These are phyloP conservation scores for Aspergillus jensenii DNA, from an alignment of 2,329 filamentous ascomycete species.

Conservation along the genomic window DNA sequence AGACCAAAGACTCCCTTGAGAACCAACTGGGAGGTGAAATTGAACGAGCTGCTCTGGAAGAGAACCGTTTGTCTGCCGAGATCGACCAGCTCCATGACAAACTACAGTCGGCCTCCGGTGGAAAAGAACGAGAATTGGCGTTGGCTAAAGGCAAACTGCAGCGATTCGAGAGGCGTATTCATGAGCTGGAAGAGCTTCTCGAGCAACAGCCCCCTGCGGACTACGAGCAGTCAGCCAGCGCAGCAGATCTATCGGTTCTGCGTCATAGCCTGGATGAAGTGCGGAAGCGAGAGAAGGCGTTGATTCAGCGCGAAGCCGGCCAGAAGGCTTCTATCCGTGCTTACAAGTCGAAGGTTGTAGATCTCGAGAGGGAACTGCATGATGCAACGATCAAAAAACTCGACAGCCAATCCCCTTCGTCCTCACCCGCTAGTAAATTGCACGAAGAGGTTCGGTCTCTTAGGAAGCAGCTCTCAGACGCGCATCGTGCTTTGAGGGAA, in stretches of 20 bases:
- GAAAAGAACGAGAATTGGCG: conserved; percentile 49
- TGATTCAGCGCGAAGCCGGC: conserved; percentile 63
- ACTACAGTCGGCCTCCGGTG: conserved; percentile 40
- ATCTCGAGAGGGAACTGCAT: conserved; percentile 67
- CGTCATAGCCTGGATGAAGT: conserved; percentile 63
- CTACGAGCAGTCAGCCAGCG: conserved; percentile 32
- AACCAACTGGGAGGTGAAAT: conserved; percentile 65
- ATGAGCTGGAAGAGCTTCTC: conserved; percentile 53
- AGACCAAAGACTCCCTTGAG: conserved; percentile 61
- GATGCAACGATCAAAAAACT: conserved; percentile 57
- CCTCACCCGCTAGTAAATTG: conserved; percentile 46
- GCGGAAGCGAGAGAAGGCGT: conserved; percentile 65
- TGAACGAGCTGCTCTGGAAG: conserved; percentile 65
- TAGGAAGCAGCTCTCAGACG: conserved; percentile 60
- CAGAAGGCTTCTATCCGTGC: conserved; percentile 63
- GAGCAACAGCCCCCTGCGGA: conserved; percentile 52
- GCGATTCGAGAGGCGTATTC: conserved; percentile 60
- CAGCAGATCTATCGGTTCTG: conserved; percentile 58
- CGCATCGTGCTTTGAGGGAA: conserved; percentile 62
- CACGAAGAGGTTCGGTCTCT: conserved; percentile 58
- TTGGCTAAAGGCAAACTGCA: conserved; percentile 61
- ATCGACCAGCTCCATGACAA: conserved; percentile 54
- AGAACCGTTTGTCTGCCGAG: conserved; percentile 57
- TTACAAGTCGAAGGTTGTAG: conserved; percentile 64
- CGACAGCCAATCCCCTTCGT: conserved; percentile 53